Evolutionary conservation across 176 grass and related monocot genomes (phyloP), one percentile per base, ranked within the genome.

Genomic region (Raddia guianensis): DNA sequence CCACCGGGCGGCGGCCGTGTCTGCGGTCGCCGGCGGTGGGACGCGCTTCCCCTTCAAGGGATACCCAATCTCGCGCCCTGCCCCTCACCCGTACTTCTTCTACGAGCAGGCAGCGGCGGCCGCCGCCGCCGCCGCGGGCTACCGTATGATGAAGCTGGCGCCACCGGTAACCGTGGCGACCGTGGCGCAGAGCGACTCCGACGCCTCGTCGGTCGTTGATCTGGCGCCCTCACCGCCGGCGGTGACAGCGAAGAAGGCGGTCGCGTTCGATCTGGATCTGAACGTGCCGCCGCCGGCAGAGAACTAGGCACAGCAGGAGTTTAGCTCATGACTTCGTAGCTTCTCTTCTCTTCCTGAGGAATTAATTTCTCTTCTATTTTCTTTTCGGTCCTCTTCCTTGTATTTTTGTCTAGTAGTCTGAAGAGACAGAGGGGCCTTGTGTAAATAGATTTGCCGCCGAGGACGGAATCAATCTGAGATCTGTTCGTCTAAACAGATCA

Each of bases 211-310:
- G 33, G 81, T 93, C 3, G 85, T 93, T 16, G 89, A 93, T 81
- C 82, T 83, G 27, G 50, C 87, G 3, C 76, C 81, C 7, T 78
- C 82, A 7, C 84, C 88, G 0, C 74, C 89, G 6, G 78, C 79
- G 3, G 78, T 67, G 32, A 46, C 49, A 1, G 49, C n/a, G 4
- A 83, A 63, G 4, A 94, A 89, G 68, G 70, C 79, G 33, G 43
- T 32, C 8, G 53, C 44, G 27, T 84, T 97, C 34, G 88, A 98
- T 72, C 85, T 98, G 70, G 95, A 98, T 91, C 92, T 98, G 49
- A 98, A 98, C 77, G n/a, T 85, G 45, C 91, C 92, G 13, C 95
- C 95, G 78, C 86, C 90, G 60, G 80, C 73, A 43, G 91, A 94
- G 85, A 80, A 89, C 66, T 90, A 90, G 72, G 14, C 57, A 5